Base-by-base conservation (phyloP, 2,329 filamentous ascomycete genomes). In the Fusarium transvaalense region DNA sequence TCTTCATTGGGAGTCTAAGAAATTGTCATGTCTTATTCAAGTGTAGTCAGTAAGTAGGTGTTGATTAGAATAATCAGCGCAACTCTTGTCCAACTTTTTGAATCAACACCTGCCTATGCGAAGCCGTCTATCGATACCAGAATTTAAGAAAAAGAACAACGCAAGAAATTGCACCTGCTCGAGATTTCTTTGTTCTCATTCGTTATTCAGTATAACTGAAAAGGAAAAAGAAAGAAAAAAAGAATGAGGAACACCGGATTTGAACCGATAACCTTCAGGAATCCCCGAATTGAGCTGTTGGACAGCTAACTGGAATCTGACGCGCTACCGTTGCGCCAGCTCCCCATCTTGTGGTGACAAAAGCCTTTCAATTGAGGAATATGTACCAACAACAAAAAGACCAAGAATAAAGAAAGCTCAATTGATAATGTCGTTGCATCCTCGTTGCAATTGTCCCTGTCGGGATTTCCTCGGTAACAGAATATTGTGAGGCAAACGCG, bases 261-360 rank as follows among this genome's bases (percentile, higher is more conserved):
- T 59, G 45, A 51, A 52, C 55, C 31, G 52, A 60, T 60, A 57
- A 42, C 37, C 52, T 60, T 58, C 35, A 61, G 35, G 42, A 61
- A 35, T 38, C 27, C 19, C 51, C 37, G 47, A 55, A n/a, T 37
- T 29, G 10, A 15, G 41, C 47, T 51, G 47, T 29, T 2, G 17
- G 5, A 51, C 47, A 51, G 34, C 34, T 39, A 39, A 43, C 56
- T 58, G 56, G 38, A 55, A 58, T 55, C 56, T 58, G 38, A 58
- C 48, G 50, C 56, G 56, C 56, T 58, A 58, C 56, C 56, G 39
- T 58, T 58, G 42, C 56, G 51, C 34, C 42, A 57, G 42, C 57
- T 46, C 57, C 52, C 42, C 54, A 45, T 39, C 32, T 45, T 35
- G 25, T 51, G 34, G 19, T 58, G 48, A 9, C 7, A 15, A 42